A percentile compares a stretch with the other conserved stretches of the same genome.
These are phyloP conservation scores for Rhizopogon salebrosus DNA, from an alignment of 768 basidiomycete genomes.

Conservation along the genomic window DNA sequence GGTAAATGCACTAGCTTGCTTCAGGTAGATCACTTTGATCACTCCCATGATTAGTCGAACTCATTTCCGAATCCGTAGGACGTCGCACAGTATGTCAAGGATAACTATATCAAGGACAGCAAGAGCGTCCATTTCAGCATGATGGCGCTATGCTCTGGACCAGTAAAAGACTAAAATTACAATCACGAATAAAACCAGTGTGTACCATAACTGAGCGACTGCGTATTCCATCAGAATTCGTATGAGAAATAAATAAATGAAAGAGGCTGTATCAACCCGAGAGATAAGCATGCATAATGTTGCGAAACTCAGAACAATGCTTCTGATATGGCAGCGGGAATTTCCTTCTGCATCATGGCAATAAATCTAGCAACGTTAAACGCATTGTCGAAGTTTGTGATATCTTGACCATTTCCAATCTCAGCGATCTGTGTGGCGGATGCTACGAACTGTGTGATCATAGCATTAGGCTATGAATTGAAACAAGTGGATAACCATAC, in stretches of 20 bases:
- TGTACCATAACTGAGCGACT: neutral
- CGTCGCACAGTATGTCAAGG: conserved; percentile 39
- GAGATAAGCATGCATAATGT: neutral
- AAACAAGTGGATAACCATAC: neutral
- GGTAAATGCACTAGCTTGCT: conserved; percentile 60
- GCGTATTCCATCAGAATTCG: neutral
- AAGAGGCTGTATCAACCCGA: neutral
- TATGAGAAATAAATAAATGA: neutral
- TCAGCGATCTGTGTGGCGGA: conserved; percentile 26
- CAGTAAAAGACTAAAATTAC: conserved; percentile 1
- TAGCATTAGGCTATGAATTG: neutral
- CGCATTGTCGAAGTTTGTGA: conserved; percentile 25
- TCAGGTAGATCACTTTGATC: conserved; percentile 29
- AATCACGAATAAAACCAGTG: neutral
- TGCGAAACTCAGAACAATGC: conserved; percentile 11
- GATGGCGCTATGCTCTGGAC: conserved; percentile 39
- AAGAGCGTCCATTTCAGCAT: conserved; percentile 40
- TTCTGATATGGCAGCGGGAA: conserved; percentile 27
- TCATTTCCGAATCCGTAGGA: conserved; percentile 28
- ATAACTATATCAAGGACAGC: conserved; percentile 35
- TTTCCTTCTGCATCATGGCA: conserved; percentile 24
- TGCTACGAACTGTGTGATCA: conserved; percentile 21
- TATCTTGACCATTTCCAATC: conserved; percentile 28
- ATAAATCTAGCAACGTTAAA: conserved; percentile 29
- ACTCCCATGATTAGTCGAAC: neutral